Evolutionary conservation across 192 early-diverging fungal genomes (phyloP).

Genomic region (Coemansia sp.): DNA sequence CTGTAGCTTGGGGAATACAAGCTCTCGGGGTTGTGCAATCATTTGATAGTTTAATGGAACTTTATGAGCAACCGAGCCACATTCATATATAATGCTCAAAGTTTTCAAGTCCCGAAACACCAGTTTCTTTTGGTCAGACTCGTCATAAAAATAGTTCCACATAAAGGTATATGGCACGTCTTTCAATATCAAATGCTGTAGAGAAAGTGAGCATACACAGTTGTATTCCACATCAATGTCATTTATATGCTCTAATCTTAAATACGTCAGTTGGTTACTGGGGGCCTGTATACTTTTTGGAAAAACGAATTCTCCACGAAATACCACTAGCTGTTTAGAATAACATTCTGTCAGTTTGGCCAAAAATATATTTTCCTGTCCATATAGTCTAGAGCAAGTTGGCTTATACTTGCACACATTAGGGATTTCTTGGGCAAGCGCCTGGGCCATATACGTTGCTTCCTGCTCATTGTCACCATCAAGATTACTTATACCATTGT

Average conservation of each 20-base stretch:
- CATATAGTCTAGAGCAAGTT: background rate
- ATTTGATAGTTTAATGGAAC: background rate
- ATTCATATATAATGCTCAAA: background rate
- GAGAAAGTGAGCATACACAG: background rate
- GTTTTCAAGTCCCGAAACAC: background rate
- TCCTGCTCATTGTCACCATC: conserved; percentile 1
- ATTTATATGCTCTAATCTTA: background rate
- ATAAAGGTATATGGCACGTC: background rate
- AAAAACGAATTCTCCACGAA: background rate
- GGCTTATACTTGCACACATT: background rate
- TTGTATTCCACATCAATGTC: background rate
- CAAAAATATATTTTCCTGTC: background rate
- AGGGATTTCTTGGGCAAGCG: background rate
- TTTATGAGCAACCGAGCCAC: background rate
- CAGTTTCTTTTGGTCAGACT: background rate
- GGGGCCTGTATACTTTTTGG: background rate
- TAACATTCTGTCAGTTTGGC: background rate
- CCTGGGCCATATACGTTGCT: background rate
- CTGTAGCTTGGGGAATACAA: conserved; percentile 7
- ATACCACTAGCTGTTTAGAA: background rate
- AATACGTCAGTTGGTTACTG: background rate
- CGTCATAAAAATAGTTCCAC: background rate
- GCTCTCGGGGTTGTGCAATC: background rate
- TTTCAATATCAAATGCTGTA: background rate
- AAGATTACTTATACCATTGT: background rate